Base-by-base conservation (phyloP, 2,329 filamentous ascomycete species). In the Paradendryphiella salina region DNA sequence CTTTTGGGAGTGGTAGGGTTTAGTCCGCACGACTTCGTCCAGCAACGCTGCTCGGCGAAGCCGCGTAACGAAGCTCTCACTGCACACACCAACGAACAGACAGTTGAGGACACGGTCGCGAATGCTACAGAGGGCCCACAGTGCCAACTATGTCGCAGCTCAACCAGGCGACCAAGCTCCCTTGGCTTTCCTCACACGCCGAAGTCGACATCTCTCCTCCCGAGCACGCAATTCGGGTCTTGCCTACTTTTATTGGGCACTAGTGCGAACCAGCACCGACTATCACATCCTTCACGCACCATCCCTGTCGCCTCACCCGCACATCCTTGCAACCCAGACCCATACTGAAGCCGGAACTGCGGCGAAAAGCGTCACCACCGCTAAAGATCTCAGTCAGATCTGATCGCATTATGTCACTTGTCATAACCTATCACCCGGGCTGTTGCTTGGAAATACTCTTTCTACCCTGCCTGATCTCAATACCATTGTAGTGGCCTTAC, bases 191-290 rank as follows among this genome's bases (percentile, higher is more conserved):
- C 37, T 33, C 15, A 20, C 38, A 49, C 20, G 37, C 38, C 20
- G 45, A 52, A 52, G 34, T 44, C 68, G 67, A 70, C 68, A 71
- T 71, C 61, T 57, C 35, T 52, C 41, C 50, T 51, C 44, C 54
- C 56, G 63, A 71, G 68, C 68, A 71, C 68, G 68, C 68, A 67
- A 71, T 71, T 49, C 43, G n/a, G 37, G 45, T 7, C 7, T 26
- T 39, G 15, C 18, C 42, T 39, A n/a, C 32, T 41, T 14, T 42
- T 31, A 69, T 70, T 69, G 68, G 68, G 29, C 43, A 38, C 46
- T 44, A 46, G 43, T 41, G 21, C 42, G 41, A 52, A 37, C 48
- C 40, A 51, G 47, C 52, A 52, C 52, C 50, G 39, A 44, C 56
- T 56, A 59, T 57, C 54, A 57, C 56, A 59, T 50, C 55, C 51